A percentile compares a stretch with the other conserved stretches of the same genome.
These are phyloP conservation scores for Ganoderma lucidum DNA, from an alignment of 1,284 basidiomycete species.

Conservation along the genomic window DNA sequence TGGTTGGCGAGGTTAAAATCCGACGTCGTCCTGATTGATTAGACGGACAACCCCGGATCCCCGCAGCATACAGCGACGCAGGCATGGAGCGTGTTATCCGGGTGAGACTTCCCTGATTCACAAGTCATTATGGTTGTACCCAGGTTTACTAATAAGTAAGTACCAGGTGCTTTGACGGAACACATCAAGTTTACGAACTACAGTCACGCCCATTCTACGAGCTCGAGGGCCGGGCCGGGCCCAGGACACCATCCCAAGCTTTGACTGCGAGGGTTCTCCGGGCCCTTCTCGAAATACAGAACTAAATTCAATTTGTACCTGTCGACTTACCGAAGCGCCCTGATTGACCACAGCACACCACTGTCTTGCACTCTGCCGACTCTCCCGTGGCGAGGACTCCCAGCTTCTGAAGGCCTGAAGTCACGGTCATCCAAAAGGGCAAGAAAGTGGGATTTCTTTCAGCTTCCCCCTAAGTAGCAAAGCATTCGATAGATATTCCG, in stretches of 20 bases:
- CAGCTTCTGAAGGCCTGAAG: background rate
- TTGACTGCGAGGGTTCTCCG: background rate
- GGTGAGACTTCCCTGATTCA: background rate
- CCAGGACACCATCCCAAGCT: too few species aligned
- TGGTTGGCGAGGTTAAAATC: background rate
- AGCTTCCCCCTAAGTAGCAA: background rate
- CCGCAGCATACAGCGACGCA: background rate
- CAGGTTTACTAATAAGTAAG: too few species aligned
- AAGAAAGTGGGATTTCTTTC: background rate
- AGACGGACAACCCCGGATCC: background rate
- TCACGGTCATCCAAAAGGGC: background rate
- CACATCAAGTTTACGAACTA: too few species aligned
- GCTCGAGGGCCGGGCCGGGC: too few species aligned
- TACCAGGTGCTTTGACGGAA: too few species aligned
- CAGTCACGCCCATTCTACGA: too few species aligned
- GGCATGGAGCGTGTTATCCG: background rate
- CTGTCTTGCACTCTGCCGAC: background rate
- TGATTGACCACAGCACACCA: background rate
- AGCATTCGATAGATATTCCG: background rate
- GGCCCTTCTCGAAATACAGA: background rate
- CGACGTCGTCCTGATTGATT: background rate
- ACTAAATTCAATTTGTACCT: background rate
- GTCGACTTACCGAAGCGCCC: background rate
- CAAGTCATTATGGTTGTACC: background rate
- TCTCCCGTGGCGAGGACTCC: background rate